Evolutionary conservation across 495 filamentous ascomycete genomes (phyloP), one percentile per base, ranked within the genome.

Genomic region (Trichoderma parareesei): DNA sequence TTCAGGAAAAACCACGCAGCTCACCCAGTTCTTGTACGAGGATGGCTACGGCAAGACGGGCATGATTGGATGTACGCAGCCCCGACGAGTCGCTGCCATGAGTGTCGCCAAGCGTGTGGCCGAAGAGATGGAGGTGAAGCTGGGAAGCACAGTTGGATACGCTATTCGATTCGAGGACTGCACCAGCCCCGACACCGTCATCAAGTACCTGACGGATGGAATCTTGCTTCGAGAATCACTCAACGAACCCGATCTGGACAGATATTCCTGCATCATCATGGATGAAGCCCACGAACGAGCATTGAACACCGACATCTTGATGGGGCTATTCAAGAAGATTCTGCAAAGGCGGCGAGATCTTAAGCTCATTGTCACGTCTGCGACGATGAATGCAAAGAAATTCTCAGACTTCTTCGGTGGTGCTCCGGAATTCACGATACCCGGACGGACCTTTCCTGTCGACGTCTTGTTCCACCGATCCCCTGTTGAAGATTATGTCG

Each of bases 191-290:
- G 87, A 97, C 64, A 99, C 95, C 1, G 80, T 87, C 66, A 98
- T 99, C 75, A 99, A 99, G 76, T 99, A 99, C 71, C 97, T 99
- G 95, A 99, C 95, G 2, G 95, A 99, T 71, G 95, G 95, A 75
- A 92, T 99, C 7, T 80, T 99, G 35, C 83, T 99, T 16, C 87
- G 95, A 71, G 95, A 99, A 70, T 96, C 90, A 14, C 83, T 99
- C 9, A 89, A 90, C 61, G 92, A 97, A 70, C 82, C 85, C 16
- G 96, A 99, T 71, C 83, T 99, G 33, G 95, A 98, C 74, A 90
- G 90, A 70, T 99, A 99, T 75, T 96, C 93, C 13, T 96, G 92
- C 72, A 92, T 99, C 61, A 99, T 99, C 73, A 97, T 99, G 94
- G 95, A 99, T 74, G 95, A 99, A 78, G 95, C 95, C 4, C 95